phyloP scores from a whole-genome alignment of 2,329 filamentous ascomycete species.

The Xylaria arbuscula region DNA sequence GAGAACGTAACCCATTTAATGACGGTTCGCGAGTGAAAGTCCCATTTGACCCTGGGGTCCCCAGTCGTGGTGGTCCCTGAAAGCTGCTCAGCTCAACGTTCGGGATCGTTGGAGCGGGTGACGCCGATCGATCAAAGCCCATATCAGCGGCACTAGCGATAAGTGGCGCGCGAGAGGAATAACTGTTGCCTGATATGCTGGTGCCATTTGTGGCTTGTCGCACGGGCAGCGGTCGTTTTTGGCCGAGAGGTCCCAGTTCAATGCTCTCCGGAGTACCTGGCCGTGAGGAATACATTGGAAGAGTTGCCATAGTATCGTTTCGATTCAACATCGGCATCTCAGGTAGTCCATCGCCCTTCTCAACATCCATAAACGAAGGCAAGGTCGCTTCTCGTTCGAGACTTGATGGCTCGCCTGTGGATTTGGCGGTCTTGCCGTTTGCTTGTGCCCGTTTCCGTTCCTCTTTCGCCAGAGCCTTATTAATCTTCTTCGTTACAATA shows the following conservation, averaged over 20 bases:
- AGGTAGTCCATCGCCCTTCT: conserved; percentile 63
- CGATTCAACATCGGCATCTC: conserved; percentile 69
- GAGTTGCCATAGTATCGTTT: conserved; percentile 69
- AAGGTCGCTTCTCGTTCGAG: conserved; percentile 73
- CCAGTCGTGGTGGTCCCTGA: conserved; percentile 50
- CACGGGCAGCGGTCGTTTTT: conserved; percentile 61
- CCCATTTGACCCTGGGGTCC: conserved; percentile 53
- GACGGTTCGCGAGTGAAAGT: conserved; percentile 47
- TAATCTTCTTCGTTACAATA: conserved; percentile 87
- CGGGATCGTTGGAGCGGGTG: conserved; percentile 54
- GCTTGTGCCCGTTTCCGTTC: conserved; percentile 68
- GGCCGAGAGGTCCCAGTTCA: conserved; percentile 65
- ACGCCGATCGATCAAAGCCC: conserved; percentile 60
- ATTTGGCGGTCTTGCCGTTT: conserved; percentile 62
- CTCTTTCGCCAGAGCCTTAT: conserved; percentile 86
- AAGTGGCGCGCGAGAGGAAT: conserved; percentile 72
- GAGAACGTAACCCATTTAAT: conserved; percentile 44
- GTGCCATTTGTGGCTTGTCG: conserved; percentile 60
- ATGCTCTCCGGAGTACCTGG: conserved; percentile 65
- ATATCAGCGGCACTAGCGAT: conserved; percentile 69
- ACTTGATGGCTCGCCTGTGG: conserved; percentile 63
- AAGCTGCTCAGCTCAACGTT: conserved; percentile 47
- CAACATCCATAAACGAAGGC: conserved; percentile 66
- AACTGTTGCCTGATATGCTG: conserved; percentile 68
- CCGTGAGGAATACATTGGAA: conserved; percentile 71